phyloP scores from a whole-genome alignment of 805 yeast species.

The Lachancea nothofagi region DNA sequence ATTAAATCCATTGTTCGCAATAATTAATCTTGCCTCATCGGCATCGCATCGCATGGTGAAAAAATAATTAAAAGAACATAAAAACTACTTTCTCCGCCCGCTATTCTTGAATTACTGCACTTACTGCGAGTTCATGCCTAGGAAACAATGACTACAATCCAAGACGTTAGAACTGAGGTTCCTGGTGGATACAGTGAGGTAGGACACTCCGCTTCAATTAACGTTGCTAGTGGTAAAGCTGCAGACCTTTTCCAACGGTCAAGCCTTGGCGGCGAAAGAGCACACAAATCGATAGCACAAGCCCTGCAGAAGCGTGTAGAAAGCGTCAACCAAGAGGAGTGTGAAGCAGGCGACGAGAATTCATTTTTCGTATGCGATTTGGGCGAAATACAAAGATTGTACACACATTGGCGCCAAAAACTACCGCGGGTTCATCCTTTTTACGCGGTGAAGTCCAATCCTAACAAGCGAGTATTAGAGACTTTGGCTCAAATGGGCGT shows the following conservation, averaged over 20 bases:
- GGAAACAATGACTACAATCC: conserved; percentile 3
- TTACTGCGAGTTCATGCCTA: neutral
- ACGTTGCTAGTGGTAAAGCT: neutral
- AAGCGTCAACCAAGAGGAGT: conserved; percentile 47
- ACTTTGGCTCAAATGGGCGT: conserved; percentile 57
- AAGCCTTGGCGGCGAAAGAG: conserved; percentile 4
- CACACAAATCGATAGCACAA: conserved; percentile 34
- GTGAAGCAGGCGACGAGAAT: conserved; percentile 73
- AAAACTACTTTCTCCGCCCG: too few relatives aligned
- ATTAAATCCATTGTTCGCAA: too few relatives aligned
- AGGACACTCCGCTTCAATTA: neutral
- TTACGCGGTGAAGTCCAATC: conserved; percentile 94
- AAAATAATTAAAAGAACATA: too few relatives aligned
- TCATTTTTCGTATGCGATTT: conserved; percentile 86
- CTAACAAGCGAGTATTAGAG: conserved; percentile 54
- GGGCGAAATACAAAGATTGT: conserved; percentile 60
- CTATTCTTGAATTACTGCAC: too few relatives aligned
- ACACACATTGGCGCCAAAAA: conserved; percentile 52
- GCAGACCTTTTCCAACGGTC: neutral
- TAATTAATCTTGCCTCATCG: too few relatives aligned
- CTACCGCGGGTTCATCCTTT: conserved; percentile 79
- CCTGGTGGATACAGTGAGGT: neutral
- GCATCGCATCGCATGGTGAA: too few relatives aligned
- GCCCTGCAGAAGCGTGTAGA: conserved; percentile 39
- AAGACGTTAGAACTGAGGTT: conserved; percentile 4